Conservation (phyloP, 2,329 filamentous ascomycete species). For the Sarocladium kiliense region DNA sequence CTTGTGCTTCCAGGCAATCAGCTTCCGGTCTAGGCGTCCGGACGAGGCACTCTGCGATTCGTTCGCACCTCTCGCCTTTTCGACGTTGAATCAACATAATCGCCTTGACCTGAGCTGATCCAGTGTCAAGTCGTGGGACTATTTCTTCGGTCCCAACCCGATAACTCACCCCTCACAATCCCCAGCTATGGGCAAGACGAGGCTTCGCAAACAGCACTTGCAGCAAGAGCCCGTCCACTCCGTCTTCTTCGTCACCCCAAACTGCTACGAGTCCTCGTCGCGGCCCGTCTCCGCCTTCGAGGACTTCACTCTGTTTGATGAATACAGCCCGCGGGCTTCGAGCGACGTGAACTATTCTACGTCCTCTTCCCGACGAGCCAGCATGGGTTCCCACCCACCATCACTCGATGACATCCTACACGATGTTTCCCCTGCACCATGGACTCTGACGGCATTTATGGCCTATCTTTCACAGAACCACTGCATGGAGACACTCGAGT, state of each 20-base stretch:
- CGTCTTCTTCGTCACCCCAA: constrained; percentile 32
- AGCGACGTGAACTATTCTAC: constrained; percentile 44
- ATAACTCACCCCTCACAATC: constrained; percentile 1
- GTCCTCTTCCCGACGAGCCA: constrained; percentile 27
- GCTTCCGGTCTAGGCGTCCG: background rate
- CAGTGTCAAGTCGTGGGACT: background rate
- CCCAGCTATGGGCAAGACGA: constrained; percentile 39
- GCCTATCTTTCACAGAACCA: constrained; percentile 96
- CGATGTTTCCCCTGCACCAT: constrained; percentile 80
- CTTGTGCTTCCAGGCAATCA: constrained; percentile 1
- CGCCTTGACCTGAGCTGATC: background rate
- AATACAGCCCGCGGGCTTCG: constrained; percentile 39
- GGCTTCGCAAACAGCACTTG: constrained; percentile 31
- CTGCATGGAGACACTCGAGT: constrained; percentile 92
- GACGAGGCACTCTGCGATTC: background rate
- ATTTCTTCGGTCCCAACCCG: background rate
- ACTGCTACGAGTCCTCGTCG: constrained; percentile 36
- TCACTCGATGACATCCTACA: constrained; percentile 82
- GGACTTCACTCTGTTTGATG: constrained; percentile 37
- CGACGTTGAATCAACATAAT: no score
- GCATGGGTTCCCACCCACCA: constrained; percentile 42
- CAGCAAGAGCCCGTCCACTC: background rate
- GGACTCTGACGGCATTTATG: constrained; percentile 90
- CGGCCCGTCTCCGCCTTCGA: constrained; percentile 39
- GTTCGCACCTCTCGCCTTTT: background rate